Base-by-base conservation (phyloP, 2,329 filamentous ascomycete genomes). In the Chrysoporthe deuterocubensis region DNA sequence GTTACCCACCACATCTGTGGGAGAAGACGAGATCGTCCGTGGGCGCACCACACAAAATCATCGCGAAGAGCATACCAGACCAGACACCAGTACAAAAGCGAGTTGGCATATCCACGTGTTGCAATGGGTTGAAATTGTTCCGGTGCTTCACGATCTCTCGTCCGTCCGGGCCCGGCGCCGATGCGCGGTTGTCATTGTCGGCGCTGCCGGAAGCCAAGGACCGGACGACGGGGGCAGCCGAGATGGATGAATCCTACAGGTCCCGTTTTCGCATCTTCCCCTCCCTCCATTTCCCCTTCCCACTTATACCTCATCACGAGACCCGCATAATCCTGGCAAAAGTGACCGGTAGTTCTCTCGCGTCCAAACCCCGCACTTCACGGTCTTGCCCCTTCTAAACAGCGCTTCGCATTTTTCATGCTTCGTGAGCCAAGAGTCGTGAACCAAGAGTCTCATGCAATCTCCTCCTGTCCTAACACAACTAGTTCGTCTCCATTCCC, bases 51-150 rank as follows among this genome's bases (percentile, higher is more conserved):
- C 16, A n/a, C 52, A 43, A n/a, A 26, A 48, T 58, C 42, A 40
- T 32, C 44, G 40, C 13, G 40, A 52, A 42, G 42, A 60, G 61
- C 62, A 65, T 64, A 67, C 56, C 62, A 65, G 16, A 40, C 7
- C 16, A 40, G 0, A 34, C 26, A 18, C 6, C 16, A 46, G 8
- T 46, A 46, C 37, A 9, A 46, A 46, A 46, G 13, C 44, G 18
- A 46, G 4, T 46, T 16, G 4, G 4, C 18, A n/a, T 46, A 14
- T 18, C 18, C 9, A 46, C 18, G 9, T 4, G 13, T 18, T 46
- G 6, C 18, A 46, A 14, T 46, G 44, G 37, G 37, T 40, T 40
- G 37, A 40, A 6, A 40, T 40, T 40, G 37, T 9, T 40, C 37
- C 37, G 37, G 37, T 40, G 37, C 37, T 40, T 40, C 26, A 26